Conservation (phyloP, 108 stramenopile genomes). For the Parietichytrium sp. region DNA sequence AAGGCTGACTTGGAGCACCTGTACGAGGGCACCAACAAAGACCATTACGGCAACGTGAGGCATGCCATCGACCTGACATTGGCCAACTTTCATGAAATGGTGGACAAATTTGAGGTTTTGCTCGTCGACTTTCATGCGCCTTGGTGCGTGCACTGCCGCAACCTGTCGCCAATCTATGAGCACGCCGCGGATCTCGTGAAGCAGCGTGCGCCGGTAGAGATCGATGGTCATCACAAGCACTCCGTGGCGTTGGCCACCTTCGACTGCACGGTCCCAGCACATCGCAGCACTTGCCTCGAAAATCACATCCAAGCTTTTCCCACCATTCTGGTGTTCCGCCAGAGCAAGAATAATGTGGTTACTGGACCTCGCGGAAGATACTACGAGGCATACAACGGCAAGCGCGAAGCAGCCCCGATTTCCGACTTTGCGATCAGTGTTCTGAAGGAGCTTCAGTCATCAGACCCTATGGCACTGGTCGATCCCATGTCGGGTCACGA, state of each 20-base stretch:
- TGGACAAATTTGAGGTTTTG: constrained; percentile 15
- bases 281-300: neutral
- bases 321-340: constrained; percentile 35
- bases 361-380: constrained; percentile 6
- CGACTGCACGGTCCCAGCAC: constrained; percentile 12
- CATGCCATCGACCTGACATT: neutral
- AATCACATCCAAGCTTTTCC: constrained; percentile 23
- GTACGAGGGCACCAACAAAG: neutral
- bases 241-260: neutral
- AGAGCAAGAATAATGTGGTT: constrained; percentile 17
- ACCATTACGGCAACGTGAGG: neutral
- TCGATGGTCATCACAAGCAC: constrained; percentile 28
- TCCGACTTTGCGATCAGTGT: constrained; percentile 13
- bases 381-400: neutral
- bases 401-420: neutral
- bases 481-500: neutral
- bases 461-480: neutral
- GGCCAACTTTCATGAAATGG: neutral
- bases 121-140: constrained; percentile 46
- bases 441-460: neutral
- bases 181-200: constrained; percentile 19
- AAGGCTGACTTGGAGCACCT: constrained; percentile 2
- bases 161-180: constrained; percentile 22
- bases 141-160: constrained; percentile 40
- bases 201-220: neutral